Base-by-base conservation (phyloP, 2,329 filamentous ascomycete genomes). In the Calonectria pauciramosa region DNA sequence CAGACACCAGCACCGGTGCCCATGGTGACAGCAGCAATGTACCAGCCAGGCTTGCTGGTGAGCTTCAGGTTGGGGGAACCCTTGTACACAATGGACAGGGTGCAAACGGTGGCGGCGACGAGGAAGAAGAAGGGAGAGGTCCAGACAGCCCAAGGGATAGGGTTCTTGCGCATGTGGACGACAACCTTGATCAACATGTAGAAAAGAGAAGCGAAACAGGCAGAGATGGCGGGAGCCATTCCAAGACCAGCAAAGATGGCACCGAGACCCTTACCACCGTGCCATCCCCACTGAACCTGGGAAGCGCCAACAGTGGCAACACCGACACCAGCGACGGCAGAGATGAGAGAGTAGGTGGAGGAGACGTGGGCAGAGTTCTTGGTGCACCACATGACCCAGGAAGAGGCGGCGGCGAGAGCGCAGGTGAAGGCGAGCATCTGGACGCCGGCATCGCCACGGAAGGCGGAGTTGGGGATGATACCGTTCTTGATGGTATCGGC, bases 321-420 rank as follows among this genome's bases (percentile, higher is more conserved):
- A 85, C 92, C 93, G 52, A 94, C 93, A 85, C 93, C 92, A 73
- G 92, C 92, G 44, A 94, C 89, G 73, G 92, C 89, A 0, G 92
- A 94, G 82, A 94, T 90, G 70, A 94, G 89, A 0, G 93, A 94
- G 88, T 94, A 94, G 32, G 93, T 94, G 1, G 93, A 94, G 0
- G 93, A 94, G 79, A 94, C 93, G 86, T 94, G 94, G 74, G 93
- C 93, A 6, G 92, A 94, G 88, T 95, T 89, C 60, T 89, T 88
- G 1, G 93, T 95, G 84, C 93, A 95, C 93, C 93, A 95, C 93
- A 95, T 95, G 66, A 95, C 93, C 93, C 94, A 96, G 9, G 89
- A 87, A 1, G 93, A 92, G 60, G 93, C 92, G 78, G 88, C 93
- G 20, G 91, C 92, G 1, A 91, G 87, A 32, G 92, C 91, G 75